Base-by-base conservation (phyloP, 2,329 filamentous ascomycete species). In the Teratosphaeria viscida region DNA sequence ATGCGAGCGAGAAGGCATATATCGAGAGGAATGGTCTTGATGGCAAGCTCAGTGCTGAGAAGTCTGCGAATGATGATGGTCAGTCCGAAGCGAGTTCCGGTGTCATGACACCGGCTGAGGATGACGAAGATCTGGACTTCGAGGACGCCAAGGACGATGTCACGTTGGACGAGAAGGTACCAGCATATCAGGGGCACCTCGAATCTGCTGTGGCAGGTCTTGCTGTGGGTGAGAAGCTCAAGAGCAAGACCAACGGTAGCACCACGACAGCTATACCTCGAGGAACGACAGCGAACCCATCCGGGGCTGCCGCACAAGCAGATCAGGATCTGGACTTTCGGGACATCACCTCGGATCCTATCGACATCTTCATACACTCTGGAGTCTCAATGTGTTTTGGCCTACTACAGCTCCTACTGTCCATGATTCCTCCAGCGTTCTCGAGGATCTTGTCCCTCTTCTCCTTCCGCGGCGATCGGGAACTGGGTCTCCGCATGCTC, bases 301-400 rank as follows among this genome's bases (percentile, higher is more conserved):
- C 58, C 29, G 55, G 56, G 16, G 61, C 64, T 12, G 60, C 57
- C 23, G 56, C 60, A 11, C 55, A 62, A 55, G 63, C 71, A 10
- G 70, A 73, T 47, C 66, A 81, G 60, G 81, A 82, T 35, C 76
- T 81, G 6, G 84, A 87, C 61, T 82, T 84, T 0, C 80, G 84
- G 5, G 76, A 85, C 2, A 87, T 92, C 65, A 84, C 82, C 43
- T 62, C 63, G 3, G 85, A 92, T 61, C 85, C 89, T 0, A 83
- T 92, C 19, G 92, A 97, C 72, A 76, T 87, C 26, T 99, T 96
- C 71, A 86, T 96, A 43, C 90, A 96, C 72, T 92, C 90, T 0
- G 92, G 91, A 10, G 84, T 86, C 5, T 94, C 89, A 70, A 87
- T 96, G 73, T 96, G 91, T 73, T 96, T 92, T 68, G 94, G 94